Evolutionary conservation across 2,329 filamentous ascomycete species (phyloP).

Genomic region (Simplicillium aogashimaense): DNA sequence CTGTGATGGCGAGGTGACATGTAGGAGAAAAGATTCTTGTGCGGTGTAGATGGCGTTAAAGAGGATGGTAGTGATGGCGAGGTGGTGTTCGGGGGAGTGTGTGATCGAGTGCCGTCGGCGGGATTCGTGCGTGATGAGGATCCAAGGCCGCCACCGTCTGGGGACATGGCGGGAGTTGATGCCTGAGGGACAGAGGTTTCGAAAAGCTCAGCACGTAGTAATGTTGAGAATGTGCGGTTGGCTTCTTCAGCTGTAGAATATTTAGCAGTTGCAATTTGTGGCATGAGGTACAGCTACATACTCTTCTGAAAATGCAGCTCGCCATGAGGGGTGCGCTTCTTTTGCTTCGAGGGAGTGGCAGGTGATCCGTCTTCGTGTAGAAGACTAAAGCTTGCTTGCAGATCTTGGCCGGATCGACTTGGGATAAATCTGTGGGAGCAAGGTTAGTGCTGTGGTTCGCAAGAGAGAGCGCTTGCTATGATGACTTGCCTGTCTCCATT

Average conservation of each 20-base stretch:
- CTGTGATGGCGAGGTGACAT: slow-evolving; percentile 64
- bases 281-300: slow-evolving; percentile 31
- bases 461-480: not conserved
- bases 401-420: slow-evolving; percentile 82
- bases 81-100: slow-evolving; percentile 65
- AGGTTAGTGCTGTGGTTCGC: too few relatives aligned
- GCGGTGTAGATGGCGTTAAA: slow-evolving; percentile 85
- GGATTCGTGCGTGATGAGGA: slow-evolving; percentile 38
- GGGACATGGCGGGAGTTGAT: slow-evolving; percentile 52
- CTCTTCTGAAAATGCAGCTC: slow-evolving; percentile 93
- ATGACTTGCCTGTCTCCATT: slow-evolving; percentile 48
- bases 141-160: slow-evolving; percentile 42
- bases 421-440: slow-evolving; percentile 70
- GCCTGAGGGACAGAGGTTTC: slow-evolving; percentile 80
- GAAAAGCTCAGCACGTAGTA: slow-evolving; percentile 87
- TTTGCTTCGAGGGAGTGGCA: slow-evolving; percentile 76
- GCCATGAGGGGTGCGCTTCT: slow-evolving; percentile 76
- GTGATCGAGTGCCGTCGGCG: slow-evolving; percentile 61
- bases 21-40: slow-evolving; percentile 95
- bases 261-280: slow-evolving; percentile 3
- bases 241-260: slow-evolving; percentile 69
- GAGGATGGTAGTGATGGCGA: slow-evolving; percentile 57
- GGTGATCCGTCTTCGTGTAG: slow-evolving; percentile 90
- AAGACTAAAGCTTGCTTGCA: slow-evolving; percentile 86
- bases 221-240: slow-evolving; percentile 80